Percentiles rank a stretch among this genome's conserved stretches.
phyloP scores from a whole-genome alignment of 441 rosid genomes.

The Euphorbia celastroides region DNA sequence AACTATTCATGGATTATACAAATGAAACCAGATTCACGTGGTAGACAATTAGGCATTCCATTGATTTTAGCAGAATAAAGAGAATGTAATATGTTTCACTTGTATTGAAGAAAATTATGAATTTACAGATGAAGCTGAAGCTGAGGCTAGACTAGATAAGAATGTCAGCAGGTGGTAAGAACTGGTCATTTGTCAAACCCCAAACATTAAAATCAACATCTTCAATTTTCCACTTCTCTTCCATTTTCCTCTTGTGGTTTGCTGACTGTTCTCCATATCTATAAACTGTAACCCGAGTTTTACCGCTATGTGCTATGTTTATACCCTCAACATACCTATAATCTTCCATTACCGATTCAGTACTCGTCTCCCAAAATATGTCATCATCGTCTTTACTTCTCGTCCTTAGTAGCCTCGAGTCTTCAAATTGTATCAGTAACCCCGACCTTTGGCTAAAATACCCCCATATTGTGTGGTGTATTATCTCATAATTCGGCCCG shows the following conservation, averaged over 20 bases:
- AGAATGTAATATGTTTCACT: not conserved
- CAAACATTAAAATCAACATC: conserved; percentile 20
- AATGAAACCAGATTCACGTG: too few species aligned
- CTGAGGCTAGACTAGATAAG: not conserved
- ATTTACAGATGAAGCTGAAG: not conserved
- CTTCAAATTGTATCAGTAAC: conserved; percentile 72
- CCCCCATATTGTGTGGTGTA: conserved; percentile 91
- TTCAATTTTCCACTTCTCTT: conserved; percentile 36
- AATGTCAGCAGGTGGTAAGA: conserved; percentile 52
- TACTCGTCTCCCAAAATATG: conserved; percentile 75
- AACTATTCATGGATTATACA: too few species aligned
- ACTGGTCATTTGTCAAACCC: conserved; percentile 39
- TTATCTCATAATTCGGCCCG: conserved; percentile 66
- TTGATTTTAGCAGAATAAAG: too few species aligned
- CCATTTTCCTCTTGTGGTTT: conserved; percentile 71
- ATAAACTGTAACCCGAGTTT: conserved; percentile 59
- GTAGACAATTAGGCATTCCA: too few species aligned
- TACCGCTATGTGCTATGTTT: conserved; percentile 74
- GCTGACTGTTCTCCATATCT: conserved; percentile 84
- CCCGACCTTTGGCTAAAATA: conserved; percentile 89
- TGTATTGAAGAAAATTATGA: not conserved
- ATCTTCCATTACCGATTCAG: conserved; percentile 79
- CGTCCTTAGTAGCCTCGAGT: conserved; percentile 63
- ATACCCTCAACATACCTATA: conserved; percentile 59
- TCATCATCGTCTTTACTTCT: conserved; percentile 56